Conservation (phyloP, 2,329 filamentous ascomycete species). For the Penicillium sp. region DNA sequence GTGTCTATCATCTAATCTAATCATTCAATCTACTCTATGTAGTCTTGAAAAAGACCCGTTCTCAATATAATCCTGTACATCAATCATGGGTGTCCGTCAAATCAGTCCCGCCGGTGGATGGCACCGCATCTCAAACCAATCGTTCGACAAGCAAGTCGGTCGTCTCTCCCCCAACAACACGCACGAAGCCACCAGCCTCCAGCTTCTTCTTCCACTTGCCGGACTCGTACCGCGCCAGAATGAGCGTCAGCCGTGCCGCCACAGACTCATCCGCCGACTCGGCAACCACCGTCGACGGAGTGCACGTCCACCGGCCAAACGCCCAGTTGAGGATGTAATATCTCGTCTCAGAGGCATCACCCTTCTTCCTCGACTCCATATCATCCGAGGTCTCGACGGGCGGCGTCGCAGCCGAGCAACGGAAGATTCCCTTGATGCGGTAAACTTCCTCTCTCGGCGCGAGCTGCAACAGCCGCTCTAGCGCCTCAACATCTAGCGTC, state of each 20-base stretch:
- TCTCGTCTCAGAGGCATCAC: slow-evolving; percentile 30
- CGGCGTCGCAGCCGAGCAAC: slow-evolving; percentile 42
- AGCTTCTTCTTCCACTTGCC: slow-evolving; percentile 53
- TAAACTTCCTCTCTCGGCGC: slow-evolving; percentile 94
- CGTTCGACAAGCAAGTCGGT: slow-evolving; percentile 38
- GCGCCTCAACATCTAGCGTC: slow-evolving; percentile 59
- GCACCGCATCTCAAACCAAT: slow-evolving; percentile 27
- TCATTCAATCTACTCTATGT: slow-evolving; percentile 1
- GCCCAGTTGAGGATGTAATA: slow-evolving; percentile 97
- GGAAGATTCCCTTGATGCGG: slow-evolving; percentile 78
- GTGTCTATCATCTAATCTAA: not conserved
- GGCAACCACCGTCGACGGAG: slow-evolving; percentile 52
- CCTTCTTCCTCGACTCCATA: slow-evolving; percentile 34
- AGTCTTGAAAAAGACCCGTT: slow-evolving; percentile 8
- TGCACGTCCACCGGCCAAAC: slow-evolving; percentile 93
- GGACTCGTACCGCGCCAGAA: slow-evolving; percentile 50
- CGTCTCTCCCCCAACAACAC: slow-evolving; percentile 20
- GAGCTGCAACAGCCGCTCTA: slow-evolving; percentile 66
- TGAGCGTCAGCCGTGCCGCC: slow-evolving; percentile 47
- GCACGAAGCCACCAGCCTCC: slow-evolving; percentile 42
- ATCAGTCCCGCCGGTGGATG: not conserved
- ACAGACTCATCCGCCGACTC: slow-evolving; percentile 33
- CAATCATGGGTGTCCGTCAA: not conserved
- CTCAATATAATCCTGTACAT: slow-evolving; percentile 3
- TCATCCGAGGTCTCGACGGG: slow-evolving; percentile 52